These are phyloP conservation scores for Elongisporangium prolatum DNA, from an alignment of 352 stramenopile genomes.

Conservation along the genomic window DNA sequence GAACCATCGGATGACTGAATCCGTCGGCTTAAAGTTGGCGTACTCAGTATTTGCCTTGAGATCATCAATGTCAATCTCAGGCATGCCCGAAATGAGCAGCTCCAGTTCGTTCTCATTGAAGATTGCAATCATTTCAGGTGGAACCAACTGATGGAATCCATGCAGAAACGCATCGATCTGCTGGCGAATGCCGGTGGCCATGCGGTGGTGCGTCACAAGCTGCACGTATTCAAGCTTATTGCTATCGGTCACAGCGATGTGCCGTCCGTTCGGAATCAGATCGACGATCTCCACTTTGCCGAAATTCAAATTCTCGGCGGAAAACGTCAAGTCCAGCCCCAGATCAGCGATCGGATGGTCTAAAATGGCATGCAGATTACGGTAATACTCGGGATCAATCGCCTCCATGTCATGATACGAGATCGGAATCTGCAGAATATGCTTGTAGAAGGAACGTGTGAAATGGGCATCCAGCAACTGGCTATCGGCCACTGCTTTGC, in stretches of 20 bases:
- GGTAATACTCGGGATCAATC: constrained; percentile 96
- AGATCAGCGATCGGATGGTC: constrained; percentile 83
- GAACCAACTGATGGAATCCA: constrained; percentile 90
- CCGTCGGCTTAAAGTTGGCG: constrained; percentile 88
- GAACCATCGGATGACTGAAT: constrained; percentile 92
- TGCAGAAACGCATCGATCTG: constrained; percentile 90
- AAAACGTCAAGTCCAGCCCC: constrained; percentile 91
- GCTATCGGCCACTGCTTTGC: constrained; percentile 98
- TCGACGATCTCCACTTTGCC: constrained; percentile 86
- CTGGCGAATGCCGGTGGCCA: constrained; percentile 97
- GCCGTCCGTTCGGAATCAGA: constrained; percentile 84
- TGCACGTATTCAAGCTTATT: constrained; percentile 95
- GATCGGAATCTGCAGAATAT: constrained; percentile 97
- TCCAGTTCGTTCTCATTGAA: constrained; percentile 94
- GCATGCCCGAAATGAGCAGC: constrained; percentile 91
- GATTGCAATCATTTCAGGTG: constrained; percentile 88
- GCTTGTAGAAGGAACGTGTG: constrained; percentile 97
- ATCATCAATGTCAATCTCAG: constrained; percentile 93
- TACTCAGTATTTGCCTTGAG: constrained; percentile 93
- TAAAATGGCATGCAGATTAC: constrained; percentile 90
- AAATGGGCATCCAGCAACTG: constrained; percentile 99
- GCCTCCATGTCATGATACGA: constrained; percentile 99
- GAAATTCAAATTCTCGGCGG: constrained; percentile 88
- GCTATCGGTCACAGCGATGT: constrained; percentile 86
- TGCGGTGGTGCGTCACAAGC: constrained; percentile 97